These are phyloP conservation scores for Rhodofomes roseus DNA, from an alignment of 1,284 basidiomycete species.

Conservation along the genomic window DNA sequence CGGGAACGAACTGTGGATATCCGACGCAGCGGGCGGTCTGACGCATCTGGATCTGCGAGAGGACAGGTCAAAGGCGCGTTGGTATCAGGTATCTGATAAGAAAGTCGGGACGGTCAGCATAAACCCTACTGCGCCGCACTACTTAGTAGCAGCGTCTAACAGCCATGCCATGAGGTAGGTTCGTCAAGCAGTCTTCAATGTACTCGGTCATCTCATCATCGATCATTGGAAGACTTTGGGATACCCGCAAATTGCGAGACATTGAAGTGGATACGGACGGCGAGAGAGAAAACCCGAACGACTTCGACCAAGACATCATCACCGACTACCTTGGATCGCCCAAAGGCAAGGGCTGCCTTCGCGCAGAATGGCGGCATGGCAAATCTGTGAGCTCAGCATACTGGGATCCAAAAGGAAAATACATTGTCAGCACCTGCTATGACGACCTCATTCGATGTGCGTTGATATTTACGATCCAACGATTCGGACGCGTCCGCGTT, in stretches of 20 bases:
- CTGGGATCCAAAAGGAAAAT: conserved; percentile 74
- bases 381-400: conserved; percentile 78
- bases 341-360: conserved; percentile 48
- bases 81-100: conserved; percentile 62
- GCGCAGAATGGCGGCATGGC: conserved; percentile 62
- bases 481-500: neutral
- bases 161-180: conserved; percentile 61
- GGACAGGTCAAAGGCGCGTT: conserved; percentile 47
- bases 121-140: conserved; percentile 65
- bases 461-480: conserved; percentile 22
- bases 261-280: conserved; percentile 11
- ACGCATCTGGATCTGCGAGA: conserved; percentile 73
- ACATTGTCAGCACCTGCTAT: conserved; percentile 77
- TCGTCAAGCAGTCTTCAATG: neutral
- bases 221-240: conserved; percentile 59
- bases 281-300: conserved; percentile 23
- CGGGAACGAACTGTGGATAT: conserved; percentile 78
- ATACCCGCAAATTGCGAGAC: conserved; percentile 55
- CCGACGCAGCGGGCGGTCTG: conserved; percentile 62
- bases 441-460: conserved; percentile 69
- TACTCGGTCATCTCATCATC: neutral
- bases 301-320: conserved; percentile 49
- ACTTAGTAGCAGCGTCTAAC: conserved; percentile 72
- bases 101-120: conserved; percentile 77
- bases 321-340: conserved; percentile 45